Evolutionary conservation across 139 green algal genomes (phyloP).

Genomic region (Dunaliella primolecta): DNA sequence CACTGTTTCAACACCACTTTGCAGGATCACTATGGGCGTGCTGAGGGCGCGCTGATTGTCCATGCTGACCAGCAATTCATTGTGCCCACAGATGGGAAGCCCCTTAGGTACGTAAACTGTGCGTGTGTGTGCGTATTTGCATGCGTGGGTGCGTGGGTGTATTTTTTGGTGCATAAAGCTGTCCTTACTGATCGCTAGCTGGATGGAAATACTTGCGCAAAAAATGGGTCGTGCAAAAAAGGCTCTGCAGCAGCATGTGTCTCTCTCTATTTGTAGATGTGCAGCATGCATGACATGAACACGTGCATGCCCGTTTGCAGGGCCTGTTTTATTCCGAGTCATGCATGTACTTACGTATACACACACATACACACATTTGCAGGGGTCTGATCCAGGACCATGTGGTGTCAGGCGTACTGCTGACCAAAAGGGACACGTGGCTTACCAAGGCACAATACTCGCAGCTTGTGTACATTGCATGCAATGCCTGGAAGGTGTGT

Average conservation of each 20-base stretch:
- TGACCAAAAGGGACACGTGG: slow-evolving; percentile 87
- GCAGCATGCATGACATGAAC: no score
- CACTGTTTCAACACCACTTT: no score
- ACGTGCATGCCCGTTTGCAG: no score
- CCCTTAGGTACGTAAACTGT: no score
- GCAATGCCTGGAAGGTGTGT: slow-evolving; percentile 35
- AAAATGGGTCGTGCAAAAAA: no score
- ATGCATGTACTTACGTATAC: neutral
- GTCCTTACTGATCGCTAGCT: no score
- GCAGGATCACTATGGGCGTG: slow-evolving; percentile 79
- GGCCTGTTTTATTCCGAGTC: no score
- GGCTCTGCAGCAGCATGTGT: no score
- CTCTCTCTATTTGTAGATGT: no score
- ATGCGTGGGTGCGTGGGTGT: no score
- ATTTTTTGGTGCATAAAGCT: no score
- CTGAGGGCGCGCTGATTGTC: slow-evolving; percentile 94
- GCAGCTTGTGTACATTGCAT: slow-evolving; percentile 74
- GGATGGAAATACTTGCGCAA: no score
- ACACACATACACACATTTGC: neutral
- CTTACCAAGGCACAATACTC: slow-evolving; percentile 70
- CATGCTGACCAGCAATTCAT: slow-evolving; percentile 94
- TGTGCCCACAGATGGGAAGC: slow-evolving; percentile 92
- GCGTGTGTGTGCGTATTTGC: neutral
- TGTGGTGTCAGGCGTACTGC: slow-evolving; percentile 73
- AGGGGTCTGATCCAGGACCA: slow-evolving; percentile 97